Percentiles rank a stretch among this genome's conserved stretches.
phyloP scores from a whole-genome alignment of 1,139 yeast genomes.

The Lodderomyces orthopsilosis region DNA sequence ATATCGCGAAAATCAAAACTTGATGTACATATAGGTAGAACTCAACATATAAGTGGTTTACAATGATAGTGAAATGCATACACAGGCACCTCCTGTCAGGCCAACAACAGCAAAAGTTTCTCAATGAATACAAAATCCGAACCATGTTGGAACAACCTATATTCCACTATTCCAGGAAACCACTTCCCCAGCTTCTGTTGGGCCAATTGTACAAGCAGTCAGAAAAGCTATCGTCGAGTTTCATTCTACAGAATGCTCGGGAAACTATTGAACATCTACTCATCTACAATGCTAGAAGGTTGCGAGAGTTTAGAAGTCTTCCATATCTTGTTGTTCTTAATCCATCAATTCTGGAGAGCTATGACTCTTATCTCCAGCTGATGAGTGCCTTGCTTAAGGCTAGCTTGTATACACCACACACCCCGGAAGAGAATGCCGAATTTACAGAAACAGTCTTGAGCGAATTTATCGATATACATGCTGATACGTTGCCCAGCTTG shows the following conservation, averaged over 20 bases:
- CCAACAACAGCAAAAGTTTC: constrained; percentile 25
- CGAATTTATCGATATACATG: constrained; percentile 67
- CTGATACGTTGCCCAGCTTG: constrained; percentile 76
- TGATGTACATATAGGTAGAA: too few relatives aligned
- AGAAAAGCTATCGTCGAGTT: constrained; percentile 34
- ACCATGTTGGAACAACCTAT: constrained; percentile 53
- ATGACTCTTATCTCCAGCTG: constrained; percentile 68
- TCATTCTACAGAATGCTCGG: constrained; percentile 34
- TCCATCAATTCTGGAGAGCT: constrained; percentile 85
- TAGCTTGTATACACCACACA: constrained; percentile 35
- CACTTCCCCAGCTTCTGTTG: constrained; percentile 48
- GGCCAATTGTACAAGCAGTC: constrained; percentile 42
- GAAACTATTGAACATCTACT: constrained; percentile 46
- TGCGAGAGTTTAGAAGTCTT: constrained; percentile 64
- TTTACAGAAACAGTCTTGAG: constrained; percentile 51
- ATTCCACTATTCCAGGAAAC: constrained; percentile 44
- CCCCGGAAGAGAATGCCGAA: constrained; percentile 50
- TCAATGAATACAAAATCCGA: constrained; percentile 48
- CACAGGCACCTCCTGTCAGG: background rate
- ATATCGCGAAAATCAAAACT: background rate
- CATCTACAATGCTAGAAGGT: constrained; percentile 52
- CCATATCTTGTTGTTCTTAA: constrained; percentile 84
- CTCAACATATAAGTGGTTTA: too few relatives aligned
- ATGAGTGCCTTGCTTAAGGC: constrained; percentile 58
- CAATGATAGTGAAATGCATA: background rate